Evolutionary conservation across 208 protist genomes (phyloP).

Genomic region (Trypanosoma melophagium): DNA sequence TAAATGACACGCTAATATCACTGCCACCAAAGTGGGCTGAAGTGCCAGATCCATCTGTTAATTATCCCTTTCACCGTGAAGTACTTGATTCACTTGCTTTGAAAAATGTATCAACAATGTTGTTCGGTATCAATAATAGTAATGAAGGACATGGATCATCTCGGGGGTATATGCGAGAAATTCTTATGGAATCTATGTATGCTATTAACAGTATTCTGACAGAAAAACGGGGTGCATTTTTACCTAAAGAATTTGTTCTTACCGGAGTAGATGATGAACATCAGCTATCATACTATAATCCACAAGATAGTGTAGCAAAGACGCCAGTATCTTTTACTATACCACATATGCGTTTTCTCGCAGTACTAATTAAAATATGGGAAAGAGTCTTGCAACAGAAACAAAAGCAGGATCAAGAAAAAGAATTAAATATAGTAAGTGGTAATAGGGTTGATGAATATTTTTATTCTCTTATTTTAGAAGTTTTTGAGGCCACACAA

Average conservation of each 20-base stretch:
- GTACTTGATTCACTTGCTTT: constrained; percentile 11
- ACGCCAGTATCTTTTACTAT: constrained; percentile 49
- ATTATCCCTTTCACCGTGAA: not conserved
- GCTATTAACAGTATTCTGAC: constrained; percentile 17
- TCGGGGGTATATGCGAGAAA: constrained; percentile 20
- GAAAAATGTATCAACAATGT: not conserved
- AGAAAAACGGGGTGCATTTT: constrained; percentile 17
- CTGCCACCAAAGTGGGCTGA: not conserved
- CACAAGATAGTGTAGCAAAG: constrained; percentile 26
- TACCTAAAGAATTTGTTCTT: not conserved
- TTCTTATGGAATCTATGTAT: constrained; percentile 14
- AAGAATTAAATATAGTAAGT: not conserved
- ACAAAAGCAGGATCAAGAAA: not conserved
- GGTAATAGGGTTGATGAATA: not conserved
- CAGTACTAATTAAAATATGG: constrained; percentile 45
- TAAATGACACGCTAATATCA: constrained; percentile 4
- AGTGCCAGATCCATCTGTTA: not conserved
- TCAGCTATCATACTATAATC: constrained; percentile 11
- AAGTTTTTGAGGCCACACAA: constrained; percentile 21
- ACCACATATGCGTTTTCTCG: constrained; percentile 46
- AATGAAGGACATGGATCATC: not conserved
- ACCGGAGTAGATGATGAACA: not conserved
- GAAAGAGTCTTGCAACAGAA: constrained; percentile 14
- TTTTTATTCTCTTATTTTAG: constrained; percentile 15
- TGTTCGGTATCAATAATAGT: not conserved